A percentile compares a stretch with the other conserved stretches of the same genome.
phyloP scores from a whole-genome alignment of 768 basidiomycete species.

The Pulveroboletus sp. region DNA sequence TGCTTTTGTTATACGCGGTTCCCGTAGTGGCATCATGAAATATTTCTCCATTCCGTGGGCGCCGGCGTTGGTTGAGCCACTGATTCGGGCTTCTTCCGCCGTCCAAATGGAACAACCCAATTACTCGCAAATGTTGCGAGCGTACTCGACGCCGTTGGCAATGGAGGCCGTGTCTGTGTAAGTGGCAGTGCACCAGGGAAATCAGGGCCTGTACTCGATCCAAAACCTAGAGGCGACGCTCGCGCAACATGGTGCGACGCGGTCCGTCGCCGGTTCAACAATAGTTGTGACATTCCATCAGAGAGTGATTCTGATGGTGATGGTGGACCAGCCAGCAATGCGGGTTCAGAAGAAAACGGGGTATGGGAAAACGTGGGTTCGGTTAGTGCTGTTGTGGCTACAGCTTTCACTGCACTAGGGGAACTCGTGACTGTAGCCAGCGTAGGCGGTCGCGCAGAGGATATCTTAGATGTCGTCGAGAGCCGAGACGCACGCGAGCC shows the following conservation, averaged over 20 bases:
- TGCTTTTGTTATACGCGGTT: not conserved
- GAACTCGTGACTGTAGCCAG: conserved; percentile 47
- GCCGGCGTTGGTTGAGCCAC: not conserved
- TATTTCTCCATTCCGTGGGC: conserved; percentile 19
- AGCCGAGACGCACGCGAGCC: conserved; percentile 68
- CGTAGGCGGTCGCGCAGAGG: conserved; percentile 56
- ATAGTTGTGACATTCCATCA: conserved; percentile 52
- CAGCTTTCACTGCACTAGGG: conserved; percentile 48
- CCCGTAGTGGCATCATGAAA: conserved; percentile 17
- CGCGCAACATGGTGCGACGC: conserved; percentile 57
- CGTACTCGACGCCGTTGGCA: conserved; percentile 46
- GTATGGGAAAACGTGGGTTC: conserved; percentile 49
- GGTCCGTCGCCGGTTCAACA: conserved; percentile 49
- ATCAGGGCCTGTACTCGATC: not conserved
- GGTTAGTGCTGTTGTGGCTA: conserved; percentile 63
- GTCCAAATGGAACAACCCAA: conserved; percentile 63
- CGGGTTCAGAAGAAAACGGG: conserved; percentile 33
- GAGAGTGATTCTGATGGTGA: conserved; percentile 60
- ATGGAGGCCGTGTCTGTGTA: conserved; percentile 7
- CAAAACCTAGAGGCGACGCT: conserved; percentile 42
- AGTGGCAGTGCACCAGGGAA: conserved; percentile 6
- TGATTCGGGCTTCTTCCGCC: conserved; percentile 39
- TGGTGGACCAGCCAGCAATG: conserved; percentile 39
- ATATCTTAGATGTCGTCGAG: conserved; percentile 67
- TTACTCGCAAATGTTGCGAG: conserved; percentile 58